These are phyloP conservation scores for Alternaria brassicicola DNA, from an alignment of 2,329 filamentous ascomycete species.

Conservation along the genomic window DNA sequence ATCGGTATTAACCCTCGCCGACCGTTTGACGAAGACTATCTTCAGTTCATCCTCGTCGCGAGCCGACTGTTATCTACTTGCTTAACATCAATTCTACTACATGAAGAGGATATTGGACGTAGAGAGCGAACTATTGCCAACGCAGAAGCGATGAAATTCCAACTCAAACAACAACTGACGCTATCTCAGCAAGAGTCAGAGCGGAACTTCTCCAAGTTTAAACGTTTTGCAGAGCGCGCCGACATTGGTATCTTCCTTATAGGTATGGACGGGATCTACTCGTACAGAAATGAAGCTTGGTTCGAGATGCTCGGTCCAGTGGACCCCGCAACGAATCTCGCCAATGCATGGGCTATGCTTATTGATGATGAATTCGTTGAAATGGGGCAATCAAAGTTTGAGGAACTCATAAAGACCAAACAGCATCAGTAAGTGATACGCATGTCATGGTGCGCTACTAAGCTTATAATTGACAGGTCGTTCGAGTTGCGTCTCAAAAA, in stretches of 20 bases:
- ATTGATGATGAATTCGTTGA: constrained; percentile 23
- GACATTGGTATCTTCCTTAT: constrained; percentile 52
- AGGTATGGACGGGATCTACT: constrained; percentile 43
- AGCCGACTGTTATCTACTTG: constrained; percentile 48
- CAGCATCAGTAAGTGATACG: constrained; percentile 21
- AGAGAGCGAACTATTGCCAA: constrained; percentile 45
- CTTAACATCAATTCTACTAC: constrained; percentile 48
- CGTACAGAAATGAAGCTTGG: constrained; percentile 52
- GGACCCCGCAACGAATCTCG: constrained; percentile 20
- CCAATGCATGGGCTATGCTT: constrained; percentile 24
- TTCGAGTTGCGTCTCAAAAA: constrained; percentile 50
- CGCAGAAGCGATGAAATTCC: constrained; percentile 43
- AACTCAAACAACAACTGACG: constrained; percentile 39
- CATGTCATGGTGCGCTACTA: not conserved
- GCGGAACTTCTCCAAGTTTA: constrained; percentile 42
- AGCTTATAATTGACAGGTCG: constrained; percentile 11
- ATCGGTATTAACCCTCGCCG: constrained; percentile 49
- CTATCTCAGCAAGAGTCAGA: constrained; percentile 42
- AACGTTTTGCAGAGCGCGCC: constrained; percentile 48
- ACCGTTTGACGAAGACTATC: constrained; percentile 50
- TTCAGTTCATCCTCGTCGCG: constrained; percentile 45
- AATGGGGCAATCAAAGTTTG: constrained; percentile 23
- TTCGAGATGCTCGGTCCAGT: constrained; percentile 38
- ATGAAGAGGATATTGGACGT: constrained; percentile 48
- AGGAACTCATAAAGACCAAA: constrained; percentile 20